A percentile compares a stretch with the other conserved stretches of the same genome.
phyloP scores from a whole-genome alignment of 108 stramenopile species.

The Nitzschia putrida region DNA sequence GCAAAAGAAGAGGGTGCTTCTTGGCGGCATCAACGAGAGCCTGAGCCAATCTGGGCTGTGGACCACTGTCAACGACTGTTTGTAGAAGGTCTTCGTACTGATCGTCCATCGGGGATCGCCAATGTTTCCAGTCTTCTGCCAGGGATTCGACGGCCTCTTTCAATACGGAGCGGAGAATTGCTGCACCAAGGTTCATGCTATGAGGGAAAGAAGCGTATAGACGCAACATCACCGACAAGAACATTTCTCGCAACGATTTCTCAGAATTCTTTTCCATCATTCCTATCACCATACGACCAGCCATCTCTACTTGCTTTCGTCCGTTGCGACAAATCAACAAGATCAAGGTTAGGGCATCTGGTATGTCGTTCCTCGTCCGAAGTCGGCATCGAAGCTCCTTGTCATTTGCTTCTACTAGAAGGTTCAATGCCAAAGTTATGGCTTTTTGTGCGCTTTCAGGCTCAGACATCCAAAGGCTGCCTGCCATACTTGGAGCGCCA shows the following conservation, averaged over 20 bases:
- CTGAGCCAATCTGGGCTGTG: slow-evolving; percentile 38
- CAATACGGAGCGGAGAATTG: slow-evolving; percentile 44
- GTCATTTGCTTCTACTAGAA: slow-evolving; percentile 2
- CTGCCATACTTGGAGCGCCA: neutral
- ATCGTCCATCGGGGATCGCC: slow-evolving; percentile 60
- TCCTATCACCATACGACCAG: slow-evolving; percentile 38
- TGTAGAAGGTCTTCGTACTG: slow-evolving; percentile 47
- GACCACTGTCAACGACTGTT: slow-evolving; percentile 21
- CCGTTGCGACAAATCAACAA: slow-evolving; percentile 41
- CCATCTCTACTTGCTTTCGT: slow-evolving; percentile 33
- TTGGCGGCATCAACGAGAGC: slow-evolving; percentile 46
- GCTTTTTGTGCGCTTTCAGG: slow-evolving; percentile 20
- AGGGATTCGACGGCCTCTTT: slow-evolving; percentile 44
- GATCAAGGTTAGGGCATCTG: slow-evolving; percentile 52
- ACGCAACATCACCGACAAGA: slow-evolving; percentile 42
- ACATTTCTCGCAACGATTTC: neutral
- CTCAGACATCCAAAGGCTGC: slow-evolving; percentile 19
- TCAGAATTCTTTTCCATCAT: slow-evolving; percentile 18
- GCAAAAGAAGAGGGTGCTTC: slow-evolving; percentile 63
- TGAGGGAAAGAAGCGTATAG: slow-evolving; percentile 57
- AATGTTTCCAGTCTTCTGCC: slow-evolving; percentile 35
- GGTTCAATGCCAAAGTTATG: slow-evolving; percentile 26
- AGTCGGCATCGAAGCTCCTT: neutral
- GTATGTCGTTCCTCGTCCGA: slow-evolving; percentile 35
- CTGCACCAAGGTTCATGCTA: slow-evolving; percentile 43